These are phyloP conservation scores for Cladosporium sp. DNA, from an alignment of 2,329 filamentous ascomycete species.

Conservation along the genomic window DNA sequence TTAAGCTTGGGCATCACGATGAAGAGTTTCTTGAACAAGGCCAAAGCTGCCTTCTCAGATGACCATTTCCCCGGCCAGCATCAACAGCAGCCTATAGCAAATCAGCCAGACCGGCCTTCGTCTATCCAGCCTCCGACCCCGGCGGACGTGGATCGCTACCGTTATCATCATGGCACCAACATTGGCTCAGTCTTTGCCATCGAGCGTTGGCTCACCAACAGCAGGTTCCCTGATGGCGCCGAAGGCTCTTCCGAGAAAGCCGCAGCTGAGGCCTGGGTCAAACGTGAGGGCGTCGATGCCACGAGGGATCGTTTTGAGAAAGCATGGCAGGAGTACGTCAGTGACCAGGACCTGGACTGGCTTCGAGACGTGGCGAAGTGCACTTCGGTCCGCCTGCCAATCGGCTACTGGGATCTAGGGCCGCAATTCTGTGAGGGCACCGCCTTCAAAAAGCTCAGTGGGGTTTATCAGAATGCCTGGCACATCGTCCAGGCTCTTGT, in stretches of 20 bases:
- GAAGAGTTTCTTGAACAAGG: conserved; percentile 35
- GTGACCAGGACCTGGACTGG: conserved; percentile 48
- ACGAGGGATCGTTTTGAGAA: conserved; percentile 47
- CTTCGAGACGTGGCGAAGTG: conserved; percentile 47
- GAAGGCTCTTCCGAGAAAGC: conserved; percentile 47
- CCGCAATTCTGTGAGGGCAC: conserved; percentile 46
- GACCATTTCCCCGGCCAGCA: conserved; percentile 15
- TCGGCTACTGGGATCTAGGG: conserved; percentile 54
- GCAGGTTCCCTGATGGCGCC: conserved; percentile 42
- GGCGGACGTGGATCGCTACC: conserved; percentile 46
- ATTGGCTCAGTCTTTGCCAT: conserved; percentile 55
- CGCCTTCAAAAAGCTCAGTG: conserved; percentile 44
- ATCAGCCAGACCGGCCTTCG: conserved; percentile 19
- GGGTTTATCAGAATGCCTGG: conserved; percentile 52
- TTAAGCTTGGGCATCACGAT: conserved; percentile 17
- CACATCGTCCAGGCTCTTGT: conserved; percentile 43
- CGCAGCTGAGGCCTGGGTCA: conserved; percentile 44
- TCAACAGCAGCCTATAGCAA: conserved; percentile 17
- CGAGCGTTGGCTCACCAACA: conserved; percentile 51
- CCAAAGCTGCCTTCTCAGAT: conserved; percentile 28
- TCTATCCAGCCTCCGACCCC: conserved; percentile 34
- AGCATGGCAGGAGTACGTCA: conserved; percentile 48
- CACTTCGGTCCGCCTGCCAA: conserved; percentile 53
- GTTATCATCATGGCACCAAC: conserved; percentile 55
- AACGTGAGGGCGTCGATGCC: conserved; percentile 41